Conservation (phyloP, 148 eudicot species). For the Vaccinium macrocarpon region DNA sequence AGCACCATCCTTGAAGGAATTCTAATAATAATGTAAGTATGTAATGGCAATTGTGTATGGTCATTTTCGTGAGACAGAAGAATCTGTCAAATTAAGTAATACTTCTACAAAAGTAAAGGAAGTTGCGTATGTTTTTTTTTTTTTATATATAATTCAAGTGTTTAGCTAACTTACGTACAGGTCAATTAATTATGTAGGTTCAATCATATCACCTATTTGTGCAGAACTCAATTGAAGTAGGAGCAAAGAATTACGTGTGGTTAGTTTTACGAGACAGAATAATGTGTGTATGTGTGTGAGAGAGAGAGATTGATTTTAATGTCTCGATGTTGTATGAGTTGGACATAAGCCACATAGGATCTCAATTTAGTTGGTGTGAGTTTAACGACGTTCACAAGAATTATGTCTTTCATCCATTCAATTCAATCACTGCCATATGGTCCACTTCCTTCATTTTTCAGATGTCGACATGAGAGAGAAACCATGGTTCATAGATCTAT, state of each 20-base stretch:
- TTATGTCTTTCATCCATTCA: constrained; percentile 19
- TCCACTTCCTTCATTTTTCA: constrained; percentile 20
- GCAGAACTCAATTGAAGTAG: too few relatives aligned
- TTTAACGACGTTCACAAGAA: constrained; percentile 26
- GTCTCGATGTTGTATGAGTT: too few relatives aligned
- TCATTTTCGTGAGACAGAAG: not conserved
- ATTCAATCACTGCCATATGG: constrained; percentile 25
- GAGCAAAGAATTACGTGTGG: not conserved
- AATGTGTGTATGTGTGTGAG: not conserved
- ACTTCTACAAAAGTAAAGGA: too few relatives aligned
- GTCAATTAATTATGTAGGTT: too few relatives aligned
- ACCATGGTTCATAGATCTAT: not conserved
- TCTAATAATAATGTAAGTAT: not conserved
- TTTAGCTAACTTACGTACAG: too few relatives aligned
- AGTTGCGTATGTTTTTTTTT: too few relatives aligned
- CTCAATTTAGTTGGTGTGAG: constrained; percentile 22
- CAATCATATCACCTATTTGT: too few relatives aligned
- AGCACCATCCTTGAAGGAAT: too few relatives aligned
- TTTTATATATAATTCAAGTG: too few relatives aligned
- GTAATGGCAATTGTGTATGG: constrained; percentile 2
- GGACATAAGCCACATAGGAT: too few relatives aligned
- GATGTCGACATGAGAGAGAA: constrained; percentile 16
- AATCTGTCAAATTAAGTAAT: too few relatives aligned
- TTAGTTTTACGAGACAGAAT: not conserved
- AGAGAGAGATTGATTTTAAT: not conserved